These are phyloP conservation scores for Fusarium pilosicola DNA, from an alignment of 2,329 filamentous ascomycete species.

Conservation along the genomic window DNA sequence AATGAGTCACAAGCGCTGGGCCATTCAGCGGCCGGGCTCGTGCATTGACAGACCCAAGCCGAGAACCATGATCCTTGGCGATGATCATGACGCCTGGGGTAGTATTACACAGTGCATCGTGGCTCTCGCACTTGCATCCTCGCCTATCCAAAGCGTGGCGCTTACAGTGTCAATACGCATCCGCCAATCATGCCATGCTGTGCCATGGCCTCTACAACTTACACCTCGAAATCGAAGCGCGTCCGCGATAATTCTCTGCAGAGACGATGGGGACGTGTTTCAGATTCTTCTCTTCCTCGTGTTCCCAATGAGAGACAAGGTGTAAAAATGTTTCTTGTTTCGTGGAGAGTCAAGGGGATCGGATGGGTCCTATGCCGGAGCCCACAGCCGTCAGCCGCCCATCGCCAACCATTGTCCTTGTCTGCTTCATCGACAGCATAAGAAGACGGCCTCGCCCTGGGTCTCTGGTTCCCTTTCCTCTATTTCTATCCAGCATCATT, in stretches of 20 bases:
- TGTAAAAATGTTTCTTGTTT: slow-evolving; percentile 35
- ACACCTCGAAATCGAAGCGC: slow-evolving; percentile 23
- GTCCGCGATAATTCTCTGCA: slow-evolving; percentile 27
- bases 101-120: slow-evolving; percentile 26
- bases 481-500: slow-evolving; percentile 1
- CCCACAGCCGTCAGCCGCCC: slow-evolving; percentile 20
- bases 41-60: slow-evolving; percentile 45
- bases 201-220: slow-evolving; percentile 11
- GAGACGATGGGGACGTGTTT: neutral
- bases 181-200: slow-evolving; percentile 17
- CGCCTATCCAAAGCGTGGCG: neutral
- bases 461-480: slow-evolving; percentile 26
- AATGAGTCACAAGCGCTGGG: slow-evolving; percentile 48
- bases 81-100: slow-evolving; percentile 23
- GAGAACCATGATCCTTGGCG: slow-evolving; percentile 40
- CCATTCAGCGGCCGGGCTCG: slow-evolving; percentile 46
- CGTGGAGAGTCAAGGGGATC: slow-evolving; percentile 26
- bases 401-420: slow-evolving; percentile 38
- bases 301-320: slow-evolving; percentile 21
- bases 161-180: slow-evolving; percentile 28
- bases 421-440: slow-evolving; percentile 34
- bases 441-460: slow-evolving; percentile 45
- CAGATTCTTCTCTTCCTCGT: slow-evolving; percentile 16
- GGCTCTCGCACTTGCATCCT: slow-evolving; percentile 9
- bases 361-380: slow-evolving; percentile 36